phyloP scores from a whole-genome alignment of 2,329 filamentous ascomycete genomes.

The Fusarium sp. region DNA sequence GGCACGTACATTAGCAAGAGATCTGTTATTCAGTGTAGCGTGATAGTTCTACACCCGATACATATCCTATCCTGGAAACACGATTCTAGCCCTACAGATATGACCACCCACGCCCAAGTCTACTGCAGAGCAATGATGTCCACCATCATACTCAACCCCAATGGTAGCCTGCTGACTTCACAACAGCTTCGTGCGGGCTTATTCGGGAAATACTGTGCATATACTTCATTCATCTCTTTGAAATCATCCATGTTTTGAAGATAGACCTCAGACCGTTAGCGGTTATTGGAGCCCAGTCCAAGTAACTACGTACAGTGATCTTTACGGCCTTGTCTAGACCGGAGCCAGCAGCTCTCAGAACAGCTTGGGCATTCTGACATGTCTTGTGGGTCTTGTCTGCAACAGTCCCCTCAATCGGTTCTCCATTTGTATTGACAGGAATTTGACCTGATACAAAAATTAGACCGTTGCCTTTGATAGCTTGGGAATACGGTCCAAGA shows the following conservation, averaged over 20 bases:
- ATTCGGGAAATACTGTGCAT: neutral
- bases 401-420: constrained; percentile 71
- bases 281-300: too few species aligned
- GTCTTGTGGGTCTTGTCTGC: constrained; percentile 44
- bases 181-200: neutral
- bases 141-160: neutral
- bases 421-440: constrained; percentile 68
- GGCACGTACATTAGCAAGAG: neutral
- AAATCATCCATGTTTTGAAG: neutral
- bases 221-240: neutral
- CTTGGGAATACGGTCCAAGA: constrained; percentile 30
- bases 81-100: neutral
- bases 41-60: neutral
- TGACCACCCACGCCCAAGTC: neutral
- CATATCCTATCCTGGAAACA: neutral
- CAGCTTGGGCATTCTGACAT: constrained; percentile 71
- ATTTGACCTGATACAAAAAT: constrained; percentile 79
- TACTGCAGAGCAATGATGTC: neutral
- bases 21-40: neutral
- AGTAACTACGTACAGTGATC: constrained; percentile 55
- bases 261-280: neutral
- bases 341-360: constrained; percentile 75
- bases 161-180: neutral
- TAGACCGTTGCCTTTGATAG: constrained; percentile 53
- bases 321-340: constrained; percentile 74